Percentiles rank a stretch among this genome's conserved stretches.
phyloP scores from a whole-genome alignment of 176 grass and related monocot genomes.

The Themeda triandra region DNA sequence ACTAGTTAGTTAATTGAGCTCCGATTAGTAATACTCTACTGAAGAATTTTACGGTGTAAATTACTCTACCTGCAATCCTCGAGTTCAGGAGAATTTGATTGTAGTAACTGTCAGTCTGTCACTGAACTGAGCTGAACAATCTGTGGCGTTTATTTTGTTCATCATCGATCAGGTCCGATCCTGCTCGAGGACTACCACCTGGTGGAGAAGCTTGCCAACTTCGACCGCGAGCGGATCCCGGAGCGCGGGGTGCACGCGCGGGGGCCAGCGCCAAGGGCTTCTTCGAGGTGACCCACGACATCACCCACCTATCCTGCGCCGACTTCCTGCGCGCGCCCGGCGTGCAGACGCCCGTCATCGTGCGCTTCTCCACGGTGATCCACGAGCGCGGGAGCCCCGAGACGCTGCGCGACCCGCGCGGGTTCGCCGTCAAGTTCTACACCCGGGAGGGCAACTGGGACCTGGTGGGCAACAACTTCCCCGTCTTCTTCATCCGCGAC shows the following conservation, averaged over 20 bases:
- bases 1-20: too few species aligned
- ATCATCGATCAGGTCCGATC: constrained; percentile 55
- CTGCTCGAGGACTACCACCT: constrained; percentile 97
- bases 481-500: constrained; percentile 96
- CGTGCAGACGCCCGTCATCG: constrained; percentile 81
- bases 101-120: too few species aligned
- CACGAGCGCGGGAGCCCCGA: constrained; percentile 97
- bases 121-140: too few species aligned
- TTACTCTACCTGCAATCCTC: too few species aligned
- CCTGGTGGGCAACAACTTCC: constrained; percentile 98
- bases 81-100: too few species aligned
- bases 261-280: constrained; percentile 96
- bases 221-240: constrained; percentile 92
- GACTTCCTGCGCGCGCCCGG: constrained; percentile 87
- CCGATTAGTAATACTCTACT: too few species aligned
- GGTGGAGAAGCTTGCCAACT: constrained; percentile 88
- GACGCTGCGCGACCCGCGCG: constrained; percentile 91
- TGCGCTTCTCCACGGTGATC: constrained; percentile 99
- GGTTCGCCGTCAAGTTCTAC: constrained; percentile 99
- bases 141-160: neutral
- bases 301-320: constrained; percentile 85
- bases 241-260: constrained; percentile 95
- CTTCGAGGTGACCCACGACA: constrained; percentile 98
- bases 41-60: too few species aligned
- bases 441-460: constrained; percentile 98